These are phyloP conservation scores for Fusarium brevicatenulatum DNA, from an alignment of 2,329 filamentous ascomycete species.

Conservation along the genomic window DNA sequence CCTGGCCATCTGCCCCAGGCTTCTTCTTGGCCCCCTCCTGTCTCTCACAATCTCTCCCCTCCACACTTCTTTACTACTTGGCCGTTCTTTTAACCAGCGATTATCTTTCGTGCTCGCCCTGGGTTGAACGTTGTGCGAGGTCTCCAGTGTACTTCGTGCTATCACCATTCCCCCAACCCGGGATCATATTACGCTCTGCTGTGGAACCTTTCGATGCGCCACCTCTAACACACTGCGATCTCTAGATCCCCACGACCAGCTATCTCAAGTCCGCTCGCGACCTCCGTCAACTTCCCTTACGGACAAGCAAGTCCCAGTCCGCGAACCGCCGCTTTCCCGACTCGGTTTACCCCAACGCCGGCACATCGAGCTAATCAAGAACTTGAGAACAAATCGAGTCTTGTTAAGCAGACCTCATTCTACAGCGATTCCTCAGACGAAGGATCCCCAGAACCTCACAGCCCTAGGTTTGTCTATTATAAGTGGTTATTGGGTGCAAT, in stretches of 20 bases:
- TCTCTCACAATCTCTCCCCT: constrained; percentile 40
- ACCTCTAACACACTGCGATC: constrained; percentile 28
- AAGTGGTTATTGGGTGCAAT: background rate
- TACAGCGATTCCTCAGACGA: constrained; percentile 52
- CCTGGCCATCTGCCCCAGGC: constrained; percentile 34
- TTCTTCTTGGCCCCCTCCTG: constrained; percentile 37
- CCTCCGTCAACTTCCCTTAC: constrained; percentile 55
- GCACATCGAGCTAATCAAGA: constrained; percentile 31
- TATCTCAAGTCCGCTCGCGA: constrained; percentile 62
- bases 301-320: constrained; percentile 56
- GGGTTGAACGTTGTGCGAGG: constrained; percentile 41
- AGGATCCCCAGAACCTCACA: constrained; percentile 47
- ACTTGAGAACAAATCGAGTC: constrained; percentile 16
- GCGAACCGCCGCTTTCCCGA: constrained; percentile 35
- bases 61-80: constrained; percentile 29
- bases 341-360: constrained; percentile 44
- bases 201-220: constrained; percentile 38
- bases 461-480: constrained; percentile 47
- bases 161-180: constrained; percentile 32
- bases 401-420: constrained; percentile 46
- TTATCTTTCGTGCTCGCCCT: constrained; percentile 26
- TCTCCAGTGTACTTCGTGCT: constrained; percentile 32
- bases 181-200: constrained; percentile 37
- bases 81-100: constrained; percentile 30
- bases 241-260: constrained; percentile 60